Conservation (phyloP, 805 yeast species). For the Saturnispora silvae region DNA sequence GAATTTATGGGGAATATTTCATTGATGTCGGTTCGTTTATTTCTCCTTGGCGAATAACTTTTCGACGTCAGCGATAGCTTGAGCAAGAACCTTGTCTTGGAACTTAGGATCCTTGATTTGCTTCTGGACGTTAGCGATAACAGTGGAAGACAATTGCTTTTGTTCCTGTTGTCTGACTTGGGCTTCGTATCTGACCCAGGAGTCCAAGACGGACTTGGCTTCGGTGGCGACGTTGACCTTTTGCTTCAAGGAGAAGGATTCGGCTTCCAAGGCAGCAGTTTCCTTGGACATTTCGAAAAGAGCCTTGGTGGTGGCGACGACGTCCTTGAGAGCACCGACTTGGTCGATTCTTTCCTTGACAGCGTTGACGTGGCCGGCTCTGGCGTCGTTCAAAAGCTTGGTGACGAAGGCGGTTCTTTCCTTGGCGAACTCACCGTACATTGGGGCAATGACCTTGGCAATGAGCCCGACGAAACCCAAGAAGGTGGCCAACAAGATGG, state of each 20-base stretch:
- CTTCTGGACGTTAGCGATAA: slow-evolving; percentile 78
- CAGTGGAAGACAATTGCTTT: slow-evolving; percentile 77
- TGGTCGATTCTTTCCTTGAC: slow-evolving; percentile 86
- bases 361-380: slow-evolving; percentile 83
- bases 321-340: slow-evolving; percentile 84
- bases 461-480: slow-evolving; percentile 61
- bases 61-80: slow-evolving; percentile 89
- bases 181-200: slow-evolving; percentile 98
- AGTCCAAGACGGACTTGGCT: slow-evolving; percentile 92
- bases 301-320: slow-evolving; percentile 82
- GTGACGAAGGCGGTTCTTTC: slow-evolving; percentile 50
- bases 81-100: slow-evolving; percentile 86
- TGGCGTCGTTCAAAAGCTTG: slow-evolving; percentile 70
- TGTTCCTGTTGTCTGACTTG: slow-evolving; percentile 95
- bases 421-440: slow-evolving; percentile 89
- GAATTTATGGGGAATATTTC: too few relatives aligned
- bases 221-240: slow-evolving; percentile 74
- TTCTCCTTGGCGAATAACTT: slow-evolving; percentile 47
- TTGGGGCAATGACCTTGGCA: slow-evolving; percentile 86
- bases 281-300: slow-evolving; percentile 92
- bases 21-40: too few relatives aligned
- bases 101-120: slow-evolving; percentile 79
- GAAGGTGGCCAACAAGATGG: slow-evolving; percentile 75
- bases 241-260: slow-evolving; percentile 89
- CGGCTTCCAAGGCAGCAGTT: slow-evolving; percentile 92